These are phyloP conservation scores for Sporothrix curviconia DNA, from an alignment of 2,329 filamentous ascomycete genomes.

Conservation along the genomic window DNA sequence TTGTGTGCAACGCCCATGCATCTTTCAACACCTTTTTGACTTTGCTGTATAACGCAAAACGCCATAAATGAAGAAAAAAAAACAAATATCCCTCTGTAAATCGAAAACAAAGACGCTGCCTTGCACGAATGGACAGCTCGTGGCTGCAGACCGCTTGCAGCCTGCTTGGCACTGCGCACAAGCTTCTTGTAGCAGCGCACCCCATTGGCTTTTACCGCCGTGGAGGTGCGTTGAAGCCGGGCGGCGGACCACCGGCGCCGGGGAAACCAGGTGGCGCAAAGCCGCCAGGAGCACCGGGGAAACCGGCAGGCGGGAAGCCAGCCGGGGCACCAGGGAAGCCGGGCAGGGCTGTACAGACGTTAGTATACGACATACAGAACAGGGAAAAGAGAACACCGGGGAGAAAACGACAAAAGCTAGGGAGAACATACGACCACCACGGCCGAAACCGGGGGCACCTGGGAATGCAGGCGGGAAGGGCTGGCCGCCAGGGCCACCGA, in stretches of 20 bases:
- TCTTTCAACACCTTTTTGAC: not conserved
- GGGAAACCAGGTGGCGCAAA: conserved; percentile 44
- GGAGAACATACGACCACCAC: conserved; percentile 47
- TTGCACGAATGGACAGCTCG: too few species aligned
- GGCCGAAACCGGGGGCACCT: conserved; percentile 45
- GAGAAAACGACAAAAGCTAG: not conserved
- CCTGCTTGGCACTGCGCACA: too few species aligned
- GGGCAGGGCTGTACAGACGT: conserved; percentile 35
- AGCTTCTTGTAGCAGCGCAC: not conserved
- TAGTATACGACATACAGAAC: conserved; percentile 23
- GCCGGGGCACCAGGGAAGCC: conserved; percentile 26
- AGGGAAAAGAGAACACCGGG: conserved; percentile 13
- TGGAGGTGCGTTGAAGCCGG: conserved; percentile 69
- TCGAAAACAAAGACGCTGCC: too few species aligned
- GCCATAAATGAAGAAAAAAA: not conserved
- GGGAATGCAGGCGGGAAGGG: conserved; percentile 48
- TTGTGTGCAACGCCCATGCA: not conserved
- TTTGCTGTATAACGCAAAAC: not conserved
- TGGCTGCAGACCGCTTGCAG: too few species aligned
- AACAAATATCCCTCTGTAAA: too few species aligned
- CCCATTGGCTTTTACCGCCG: conserved; percentile 39
- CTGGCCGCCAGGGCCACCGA: conserved; percentile 60
- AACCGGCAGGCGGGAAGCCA: conserved; percentile 41
- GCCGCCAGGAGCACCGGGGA: conserved; percentile 32
- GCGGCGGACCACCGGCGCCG: conserved; percentile 48